Base-by-base conservation (phyloP, 2,329 filamentous ascomycete species). In the Aureobasidium melanogenum region DNA sequence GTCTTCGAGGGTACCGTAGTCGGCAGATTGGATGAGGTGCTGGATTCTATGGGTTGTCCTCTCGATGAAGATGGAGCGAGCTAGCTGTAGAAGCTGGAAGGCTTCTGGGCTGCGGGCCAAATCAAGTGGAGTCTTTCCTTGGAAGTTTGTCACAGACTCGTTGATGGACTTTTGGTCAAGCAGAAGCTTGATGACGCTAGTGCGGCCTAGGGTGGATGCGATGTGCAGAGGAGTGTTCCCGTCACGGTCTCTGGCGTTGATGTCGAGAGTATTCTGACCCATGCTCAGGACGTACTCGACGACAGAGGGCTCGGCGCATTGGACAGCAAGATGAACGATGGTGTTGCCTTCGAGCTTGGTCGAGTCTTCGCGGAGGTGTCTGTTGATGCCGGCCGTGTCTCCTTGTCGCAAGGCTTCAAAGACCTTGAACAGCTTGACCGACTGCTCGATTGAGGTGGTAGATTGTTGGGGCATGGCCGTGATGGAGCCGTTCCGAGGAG, bases 141-240 rank as follows among this genome's bases (percentile, higher is more conserved):
- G 86, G 69, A 87, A 86, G 75, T 99, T 99, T 60, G 87, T 79
- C 52, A 95, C 79, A 7, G 91, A 87, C 72, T 99, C 94, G 70
- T 97, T 96, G 75, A 97, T 89, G 48, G 83, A 85, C 47, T 86
- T 84, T 67, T 91, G 88, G 56, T 92, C 89, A 28, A 99, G 81
- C 56, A 99, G 80, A 63, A 96, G 82, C 64, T 88, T 87, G 61
- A 99, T 92, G 8, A 96, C 83, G 2, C 88, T 83, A 0, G 84
- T 84, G 47, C 94, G 85, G 14, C 93, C 93, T 58, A 97, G 86
- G 60, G 84, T 81, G 32, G 93, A 88, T 9, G 94, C 94, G 39
- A 97, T 76, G 73, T 97, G 93, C 57, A 99, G 82, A 24, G 94
- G 87, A 0, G 92, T 96, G 73, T 97, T 99, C 64, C 94, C 94